Conservation (phyloP, 345 rosid species). For the Angophora floribunda region DNA sequence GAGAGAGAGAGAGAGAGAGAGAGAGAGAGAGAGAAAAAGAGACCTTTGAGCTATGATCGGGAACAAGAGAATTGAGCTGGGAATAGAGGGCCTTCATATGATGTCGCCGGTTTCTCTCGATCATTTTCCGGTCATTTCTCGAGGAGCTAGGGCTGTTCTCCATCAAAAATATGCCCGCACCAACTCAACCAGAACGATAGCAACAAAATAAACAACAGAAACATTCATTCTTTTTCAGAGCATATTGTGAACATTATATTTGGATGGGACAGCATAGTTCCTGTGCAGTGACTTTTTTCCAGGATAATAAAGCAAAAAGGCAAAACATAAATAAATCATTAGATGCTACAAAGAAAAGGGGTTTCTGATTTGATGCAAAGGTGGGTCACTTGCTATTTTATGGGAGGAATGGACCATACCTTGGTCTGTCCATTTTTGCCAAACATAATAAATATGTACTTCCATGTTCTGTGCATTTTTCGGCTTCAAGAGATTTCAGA, state of each 20-base stretch:
- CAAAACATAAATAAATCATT: background rate
- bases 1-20: background rate
- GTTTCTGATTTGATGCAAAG: background rate
- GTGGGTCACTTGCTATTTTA: background rate
- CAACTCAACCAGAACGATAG: background rate
- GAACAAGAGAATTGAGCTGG: constrained; percentile 37
- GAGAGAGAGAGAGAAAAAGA: constrained; percentile 7
- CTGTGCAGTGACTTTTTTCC: background rate
- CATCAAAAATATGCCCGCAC: constrained; percentile 6
- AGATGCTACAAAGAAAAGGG: background rate
- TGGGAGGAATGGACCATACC: background rate
- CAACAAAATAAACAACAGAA: background rate
- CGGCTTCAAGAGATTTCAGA: background rate
- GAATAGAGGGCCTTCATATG: constrained; percentile 31
- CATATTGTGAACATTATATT: background rate
- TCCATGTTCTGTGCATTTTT: background rate
- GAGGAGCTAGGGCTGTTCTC: constrained; percentile 19
- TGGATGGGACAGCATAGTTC: background rate
- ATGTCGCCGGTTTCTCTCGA: constrained; percentile 29
- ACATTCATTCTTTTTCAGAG: background rate
- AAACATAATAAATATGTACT: background rate
- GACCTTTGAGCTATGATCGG: constrained; percentile 26
- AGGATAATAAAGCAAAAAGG: background rate
- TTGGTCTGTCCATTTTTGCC: background rate
- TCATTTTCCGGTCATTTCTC: constrained; percentile 21